These are phyloP conservation scores for Suhomyces pyralidae DNA, from an alignment of 805 yeast genomes.

Conservation along the genomic window DNA sequence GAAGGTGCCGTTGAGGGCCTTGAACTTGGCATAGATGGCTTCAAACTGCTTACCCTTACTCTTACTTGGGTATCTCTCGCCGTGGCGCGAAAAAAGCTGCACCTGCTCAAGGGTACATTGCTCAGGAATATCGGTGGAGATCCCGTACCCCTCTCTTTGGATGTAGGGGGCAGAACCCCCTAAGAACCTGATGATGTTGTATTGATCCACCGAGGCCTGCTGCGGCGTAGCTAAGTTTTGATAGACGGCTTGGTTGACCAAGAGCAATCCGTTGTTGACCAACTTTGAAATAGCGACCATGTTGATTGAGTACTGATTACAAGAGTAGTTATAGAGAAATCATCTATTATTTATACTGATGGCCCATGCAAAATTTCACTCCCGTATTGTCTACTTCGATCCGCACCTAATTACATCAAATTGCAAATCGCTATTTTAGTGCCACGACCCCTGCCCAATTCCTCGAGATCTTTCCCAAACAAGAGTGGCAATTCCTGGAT, in stretches of 20 bases:
- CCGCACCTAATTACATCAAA: not conserved
- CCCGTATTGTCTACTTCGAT: not conserved
- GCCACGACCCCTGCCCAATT: not conserved
- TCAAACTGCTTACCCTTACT: conserved; percentile 26
- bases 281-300: conserved; percentile 31
- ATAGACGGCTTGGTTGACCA: conserved; percentile 24
- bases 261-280: conserved; percentile 27
- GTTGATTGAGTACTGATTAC: no score
- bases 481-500: not conserved
- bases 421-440: not conserved
- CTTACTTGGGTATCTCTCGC: conserved; percentile 68
- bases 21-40: conserved; percentile 19
- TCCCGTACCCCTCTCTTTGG: conserved; percentile 51
- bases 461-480: not conserved
- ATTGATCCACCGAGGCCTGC: conserved; percentile 42
- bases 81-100: conserved; percentile 72
- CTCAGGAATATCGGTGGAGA: conserved; percentile 47
- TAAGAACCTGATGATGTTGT: conserved; percentile 47
- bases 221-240: conserved; percentile 37
- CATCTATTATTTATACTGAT: not conserved
- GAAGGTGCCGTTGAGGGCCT: conserved; percentile 25
- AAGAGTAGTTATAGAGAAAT: no score
- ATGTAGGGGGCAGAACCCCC: conserved; percentile 61
- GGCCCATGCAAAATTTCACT: not conserved
- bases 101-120: conserved; percentile 62